Evolutionary conservation across 352 stramenopile species (phyloP), one percentile per base, ranked within the genome.

Genomic region (Phytopythium chamaehyphon): DNA sequence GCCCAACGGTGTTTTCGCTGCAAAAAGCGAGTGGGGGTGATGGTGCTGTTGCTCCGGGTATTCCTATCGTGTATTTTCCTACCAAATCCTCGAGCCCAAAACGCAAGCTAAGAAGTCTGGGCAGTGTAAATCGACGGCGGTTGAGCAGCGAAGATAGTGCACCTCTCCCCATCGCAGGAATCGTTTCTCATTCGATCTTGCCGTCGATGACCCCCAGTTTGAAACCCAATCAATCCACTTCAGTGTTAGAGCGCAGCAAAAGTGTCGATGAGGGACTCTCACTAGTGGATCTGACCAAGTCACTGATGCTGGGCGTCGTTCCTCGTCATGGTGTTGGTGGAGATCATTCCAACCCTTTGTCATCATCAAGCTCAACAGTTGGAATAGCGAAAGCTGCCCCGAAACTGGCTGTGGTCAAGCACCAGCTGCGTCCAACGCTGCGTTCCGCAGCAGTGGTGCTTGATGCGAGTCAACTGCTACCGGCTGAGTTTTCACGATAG

Each of bases 51-150:
- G 31, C 15, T 12, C 72, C 65, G 12, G 63, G 65, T 12, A 53
- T 86, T 1, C 59, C 63, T 2, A 83, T 88, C 61, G 40, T 85
- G 2, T 88, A 88, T 40, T 47, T 88, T 6, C 72, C 74, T 4
- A 80, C 64, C n/a, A 86, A 82, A 53, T 52, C 63, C 2, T 50
- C 74, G 7, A 47, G 38, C 38, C n/a, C 7, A 26, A 22, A 42
- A 24, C 22, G 7, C n/a, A 9, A 22, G 51, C 46, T 26, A 49
- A 47, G 12, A 51, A 47, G 23, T 24, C 36, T 26, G 44, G 0
- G 44, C n/a, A n/a, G 44, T 24, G 16, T 26, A 11, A 22, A 21
- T 14, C 6, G 44, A 24, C 6, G 11, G 16, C 44, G 38, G n/a
- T 8, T 24, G 44, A 18, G 24, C 10, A 39, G 44, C 9, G 2